A percentile compares a stretch with the other conserved stretches of the same genome.
Evolutionary conservation across 2,329 filamentous ascomycete genomes (phyloP).

Genomic region (Erysiphe neolycopersici): DNA sequence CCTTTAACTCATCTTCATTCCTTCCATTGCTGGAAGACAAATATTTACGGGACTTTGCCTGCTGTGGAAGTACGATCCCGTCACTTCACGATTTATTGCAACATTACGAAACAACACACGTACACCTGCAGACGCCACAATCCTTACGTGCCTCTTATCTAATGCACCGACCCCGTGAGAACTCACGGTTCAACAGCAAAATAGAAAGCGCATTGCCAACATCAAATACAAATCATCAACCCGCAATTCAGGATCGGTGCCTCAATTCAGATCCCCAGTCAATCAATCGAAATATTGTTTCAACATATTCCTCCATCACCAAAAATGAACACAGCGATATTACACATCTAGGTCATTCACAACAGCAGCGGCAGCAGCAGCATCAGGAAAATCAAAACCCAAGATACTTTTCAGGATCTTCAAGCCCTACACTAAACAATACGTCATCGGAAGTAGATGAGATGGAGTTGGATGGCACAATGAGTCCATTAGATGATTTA

Average conservation of each 20-base stretch:
- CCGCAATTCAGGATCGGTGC: no score
- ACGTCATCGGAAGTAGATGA: slow-evolving; percentile 22
- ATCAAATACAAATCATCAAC: no score
- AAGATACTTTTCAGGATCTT: background rate
- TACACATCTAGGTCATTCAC: no score
- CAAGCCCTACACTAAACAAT: slow-evolving; percentile 11
- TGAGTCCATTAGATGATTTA: slow-evolving; percentile 37
- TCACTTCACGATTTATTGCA: slow-evolving; percentile 86
- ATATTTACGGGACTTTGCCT: slow-evolving; percentile 93
- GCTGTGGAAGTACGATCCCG: slow-evolving; percentile 69
- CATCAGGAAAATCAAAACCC: no score
- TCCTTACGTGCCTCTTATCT: slow-evolving; percentile 4
- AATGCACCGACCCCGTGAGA: background rate
- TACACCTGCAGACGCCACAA: slow-evolving; percentile 29
- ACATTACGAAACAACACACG: slow-evolving; percentile 90
- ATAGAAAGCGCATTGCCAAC: background rate
- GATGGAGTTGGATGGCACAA: slow-evolving; percentile 86
- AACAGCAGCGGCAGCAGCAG: no score
- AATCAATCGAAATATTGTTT: no score
- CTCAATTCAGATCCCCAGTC: no score
- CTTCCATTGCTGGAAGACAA: slow-evolving; percentile 88
- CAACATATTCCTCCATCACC: no score
- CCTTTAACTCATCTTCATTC: slow-evolving; percentile 89
- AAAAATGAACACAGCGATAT: no score
- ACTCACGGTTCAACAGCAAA: background rate